These are phyloP conservation scores for Cryptococcus floricola DNA, from an alignment of 1,284 basidiomycete genomes.

Conservation along the genomic window DNA sequence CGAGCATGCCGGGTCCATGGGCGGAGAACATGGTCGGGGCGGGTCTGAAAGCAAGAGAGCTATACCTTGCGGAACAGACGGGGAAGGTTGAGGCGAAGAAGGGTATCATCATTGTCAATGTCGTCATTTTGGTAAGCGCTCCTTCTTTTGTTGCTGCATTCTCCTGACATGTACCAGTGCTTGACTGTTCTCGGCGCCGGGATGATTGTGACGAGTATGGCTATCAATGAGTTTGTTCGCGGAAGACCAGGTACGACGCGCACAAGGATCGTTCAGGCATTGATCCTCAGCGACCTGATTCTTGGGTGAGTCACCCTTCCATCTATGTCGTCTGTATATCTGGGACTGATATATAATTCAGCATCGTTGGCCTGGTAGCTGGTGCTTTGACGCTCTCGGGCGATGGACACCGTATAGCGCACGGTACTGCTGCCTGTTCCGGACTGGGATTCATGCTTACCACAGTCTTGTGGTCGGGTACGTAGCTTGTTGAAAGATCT, in stretches of 20 bases:
- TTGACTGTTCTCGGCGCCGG: constrained; percentile 38
- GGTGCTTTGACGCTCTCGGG: constrained; percentile 23
- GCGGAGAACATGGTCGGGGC: neutral
- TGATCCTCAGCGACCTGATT: constrained; percentile 44
- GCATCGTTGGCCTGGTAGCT: constrained; percentile 34
- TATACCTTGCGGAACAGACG: constrained; percentile 8
- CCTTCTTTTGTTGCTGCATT: neutral
- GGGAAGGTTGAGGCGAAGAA: constrained; percentile 18
- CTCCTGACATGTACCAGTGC: constrained; percentile 9
- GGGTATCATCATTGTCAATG: constrained; percentile 42
- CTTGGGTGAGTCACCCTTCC: constrained; percentile 37
- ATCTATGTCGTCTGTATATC: neutral
- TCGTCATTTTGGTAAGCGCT: constrained; percentile 36
- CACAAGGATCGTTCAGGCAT: constrained; percentile 45
- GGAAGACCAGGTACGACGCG: constrained; percentile 41
- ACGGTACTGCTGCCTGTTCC: constrained; percentile 36
- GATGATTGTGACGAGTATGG: constrained; percentile 33
- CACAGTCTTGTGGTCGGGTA: constrained; percentile 40
- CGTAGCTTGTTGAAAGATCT: constrained; percentile 3
- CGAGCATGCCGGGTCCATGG: neutral
- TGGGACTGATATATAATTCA: constrained; percentile 2
- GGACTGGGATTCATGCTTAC: constrained; percentile 42
- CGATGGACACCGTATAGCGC: constrained; percentile 18
- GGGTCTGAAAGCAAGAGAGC: neutral
- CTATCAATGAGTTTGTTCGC: constrained; percentile 28